Evolutionary conservation across 805 yeast genomes (phyloP), one percentile per base, ranked within the genome.

Genomic region (Priceomyces haplophilus): DNA sequence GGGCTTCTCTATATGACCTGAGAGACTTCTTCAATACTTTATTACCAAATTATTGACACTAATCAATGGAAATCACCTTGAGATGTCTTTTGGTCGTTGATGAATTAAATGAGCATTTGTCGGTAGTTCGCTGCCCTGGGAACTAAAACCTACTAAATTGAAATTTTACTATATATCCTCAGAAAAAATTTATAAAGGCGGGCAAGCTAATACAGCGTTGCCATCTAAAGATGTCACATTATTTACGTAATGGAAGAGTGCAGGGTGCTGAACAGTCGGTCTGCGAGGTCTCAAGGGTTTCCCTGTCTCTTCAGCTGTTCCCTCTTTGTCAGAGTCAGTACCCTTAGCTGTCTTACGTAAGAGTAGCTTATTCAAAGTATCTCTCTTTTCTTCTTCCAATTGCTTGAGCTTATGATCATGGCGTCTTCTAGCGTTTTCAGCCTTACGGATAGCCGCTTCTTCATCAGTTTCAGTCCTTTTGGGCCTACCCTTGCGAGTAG

Each of bases 371-470:
- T 91, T 91, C 50, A 91, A 73, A 0, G 97, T 90, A 50, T 91
- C 97, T 56, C 83, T 79, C 59, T 93, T 93, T 62, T 93, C 98
- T 61, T 88, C 97, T 56, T 90, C 97, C 32, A 88, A 66, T 49
- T 84, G 80, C 65, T 84, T 83, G 54, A 83, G 89, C 51, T 83
- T 82, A 54, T 88, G 76, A 58, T 91, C 90, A 61, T 85, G 86
- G 50, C 99, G 75, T 61, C 89, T 80, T 54, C 98, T 76, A 0
- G 97, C 91, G 54, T 80, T 82, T 59, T 91, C 99, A 1, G 95
- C 87, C 48, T 89, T 81, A 35, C 89, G 76, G 45, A 88, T 62
- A 37, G 85, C 87, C 31, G 82, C 75, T 64, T 90, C 95, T 60
- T 91, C 97, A 44, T 83, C 96, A 0, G 95, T 82, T 41, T 86